Percentiles rank a stretch among this genome's conserved stretches.
Conservation (phyloP, 1,284 basidiomycete genomes). For the Pterulicium gracile region DNA sequence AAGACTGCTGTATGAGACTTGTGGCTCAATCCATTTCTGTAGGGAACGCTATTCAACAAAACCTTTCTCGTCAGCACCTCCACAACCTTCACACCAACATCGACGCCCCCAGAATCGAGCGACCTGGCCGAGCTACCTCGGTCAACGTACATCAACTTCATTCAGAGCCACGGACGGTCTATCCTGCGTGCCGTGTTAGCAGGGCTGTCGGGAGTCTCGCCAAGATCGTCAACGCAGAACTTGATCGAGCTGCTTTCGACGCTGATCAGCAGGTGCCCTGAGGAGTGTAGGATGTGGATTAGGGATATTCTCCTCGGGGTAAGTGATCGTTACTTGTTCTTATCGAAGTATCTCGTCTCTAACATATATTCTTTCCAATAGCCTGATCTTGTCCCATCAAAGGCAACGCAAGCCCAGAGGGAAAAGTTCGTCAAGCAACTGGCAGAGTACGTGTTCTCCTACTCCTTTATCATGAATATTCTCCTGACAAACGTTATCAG, state of each 20-base stretch:
- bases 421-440: conserved; percentile 1
- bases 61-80: conserved; percentile 21
- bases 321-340: conserved; percentile 16
- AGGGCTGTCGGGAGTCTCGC: conserved; percentile 74
- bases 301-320: conserved; percentile 61
- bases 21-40: background rate
- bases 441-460: background rate
- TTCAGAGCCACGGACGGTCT: conserved; percentile 52
- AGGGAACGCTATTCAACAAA: conserved; percentile 55
- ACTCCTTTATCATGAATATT: conserved; percentile 1
- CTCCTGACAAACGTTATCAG: conserved; percentile 20
- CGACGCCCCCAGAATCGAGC: background rate
- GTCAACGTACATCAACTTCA: conserved; percentile 32
- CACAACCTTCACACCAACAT: conserved; percentile 23
- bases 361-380: background rate
- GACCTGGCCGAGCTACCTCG: conserved; percentile 35
- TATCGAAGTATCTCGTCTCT: conserved; percentile 9
- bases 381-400: conserved; percentile 6
- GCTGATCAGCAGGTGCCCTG: conserved; percentile 44
- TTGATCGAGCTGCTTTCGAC: conserved; percentile 70
- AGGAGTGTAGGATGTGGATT: conserved; percentile 58
- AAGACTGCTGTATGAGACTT: background rate
- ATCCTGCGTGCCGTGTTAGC: conserved; percentile 64
- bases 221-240: conserved; percentile 75
- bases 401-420: background rate